A percentile compares a stretch with the other conserved stretches of the same genome.
Evolutionary conservation across 202 grass and related monocot species (phyloP).

Genomic region (Tripidium arundinaceum): DNA sequence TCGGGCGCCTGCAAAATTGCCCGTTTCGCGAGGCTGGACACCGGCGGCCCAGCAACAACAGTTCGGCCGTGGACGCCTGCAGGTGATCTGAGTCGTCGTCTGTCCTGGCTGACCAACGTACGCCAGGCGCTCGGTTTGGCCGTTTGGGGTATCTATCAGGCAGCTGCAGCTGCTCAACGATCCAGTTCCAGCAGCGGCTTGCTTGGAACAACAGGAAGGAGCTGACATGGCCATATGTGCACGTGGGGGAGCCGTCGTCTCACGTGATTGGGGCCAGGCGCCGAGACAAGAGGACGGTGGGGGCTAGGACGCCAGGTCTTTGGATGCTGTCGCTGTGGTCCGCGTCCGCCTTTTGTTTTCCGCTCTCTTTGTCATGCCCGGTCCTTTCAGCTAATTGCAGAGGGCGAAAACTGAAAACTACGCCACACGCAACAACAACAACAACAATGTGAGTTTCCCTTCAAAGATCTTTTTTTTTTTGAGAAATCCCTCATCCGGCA

Average conservation of each 20-base stretch:
- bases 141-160: not conserved
- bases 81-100: not conserved
- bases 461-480: not conserved
- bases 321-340: slow-evolving; percentile 47
- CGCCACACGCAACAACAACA: not conserved
- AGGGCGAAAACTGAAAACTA: not conserved
- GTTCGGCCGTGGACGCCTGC: not conserved
- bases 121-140: slow-evolving; percentile 15
- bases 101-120: not conserved
- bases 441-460: not conserved
- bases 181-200: not conserved
- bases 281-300: slow-evolving; percentile 24
- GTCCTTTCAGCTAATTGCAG: slow-evolving; percentile 27
- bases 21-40: not conserved
- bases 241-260: slow-evolving; percentile 33
- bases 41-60: not conserved
- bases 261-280: slow-evolving; percentile 42
- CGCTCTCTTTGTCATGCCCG: not conserved
- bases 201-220: slow-evolving; percentile 32
- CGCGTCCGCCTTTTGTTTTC: not conserved
- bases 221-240: slow-evolving; percentile 36
- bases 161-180: not conserved
- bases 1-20: not conserved
- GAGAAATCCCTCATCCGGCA: not conserved
- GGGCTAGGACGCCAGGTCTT: slow-evolving; percentile 17